These are phyloP conservation scores for Globisporangium acanthophoron DNA, from an alignment of 352 stramenopile genomes.

Conservation along the genomic window DNA sequence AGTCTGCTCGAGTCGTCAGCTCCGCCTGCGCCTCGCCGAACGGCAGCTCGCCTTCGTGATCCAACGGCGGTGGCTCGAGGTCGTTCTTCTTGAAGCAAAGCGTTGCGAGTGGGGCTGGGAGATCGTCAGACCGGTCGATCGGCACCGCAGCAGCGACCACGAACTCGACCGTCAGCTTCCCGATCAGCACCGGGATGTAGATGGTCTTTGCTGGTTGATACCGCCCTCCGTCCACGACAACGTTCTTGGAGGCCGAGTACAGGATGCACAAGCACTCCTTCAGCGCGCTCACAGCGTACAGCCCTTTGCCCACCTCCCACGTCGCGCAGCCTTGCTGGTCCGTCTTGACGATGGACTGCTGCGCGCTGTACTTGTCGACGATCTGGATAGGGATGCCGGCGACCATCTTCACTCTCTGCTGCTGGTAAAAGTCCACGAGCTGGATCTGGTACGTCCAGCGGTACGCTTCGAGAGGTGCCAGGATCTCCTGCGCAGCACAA, in stretches of 20 bases:
- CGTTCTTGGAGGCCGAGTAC: conserved; percentile 62
- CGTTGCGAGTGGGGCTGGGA: neutral
- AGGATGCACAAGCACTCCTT: conserved; percentile 58
- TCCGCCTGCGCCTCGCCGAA: conserved; percentile 1
- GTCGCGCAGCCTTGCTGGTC: conserved; percentile 31
- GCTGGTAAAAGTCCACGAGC: conserved; percentile 65
- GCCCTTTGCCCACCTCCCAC: conserved; percentile 51
- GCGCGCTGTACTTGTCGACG: conserved; percentile 45
- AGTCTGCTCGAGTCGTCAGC: neutral
- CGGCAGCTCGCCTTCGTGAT: neutral
- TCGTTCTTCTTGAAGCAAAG: conserved; percentile 4
- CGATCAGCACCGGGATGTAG: conserved; percentile 49
- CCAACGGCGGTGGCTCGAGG: neutral
- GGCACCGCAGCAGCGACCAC: conserved; percentile 5
- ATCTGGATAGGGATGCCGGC: conserved; percentile 45
- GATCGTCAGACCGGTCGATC: too few relatives aligned
- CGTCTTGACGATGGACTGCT: conserved; percentile 39
- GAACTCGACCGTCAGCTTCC: conserved; percentile 38
- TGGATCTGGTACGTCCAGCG: conserved; percentile 59
- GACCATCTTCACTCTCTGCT: conserved; percentile 30
- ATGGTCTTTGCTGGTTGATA: conserved; percentile 44
- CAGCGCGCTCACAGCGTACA: conserved; percentile 49
- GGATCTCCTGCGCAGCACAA: conserved; percentile 37
- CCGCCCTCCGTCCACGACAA: conserved; percentile 57
- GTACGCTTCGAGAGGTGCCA: conserved; percentile 52